Evolutionary conservation across 2,329 filamentous ascomycete species (phyloP).

Genomic region (Paecilomyces fulvus): DNA sequence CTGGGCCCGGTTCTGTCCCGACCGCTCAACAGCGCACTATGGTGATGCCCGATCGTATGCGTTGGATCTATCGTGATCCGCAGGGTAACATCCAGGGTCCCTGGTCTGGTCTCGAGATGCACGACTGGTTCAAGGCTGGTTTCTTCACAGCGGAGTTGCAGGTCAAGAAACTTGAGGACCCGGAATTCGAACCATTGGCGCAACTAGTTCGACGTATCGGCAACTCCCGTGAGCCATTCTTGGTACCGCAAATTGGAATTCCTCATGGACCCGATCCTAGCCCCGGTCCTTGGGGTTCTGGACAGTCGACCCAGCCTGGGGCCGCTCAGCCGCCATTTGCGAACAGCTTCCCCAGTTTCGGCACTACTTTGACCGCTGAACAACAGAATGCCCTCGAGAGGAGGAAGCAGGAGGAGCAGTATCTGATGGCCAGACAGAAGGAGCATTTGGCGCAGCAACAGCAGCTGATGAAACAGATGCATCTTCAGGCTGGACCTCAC

Average conservation of each 20-base stretch:
- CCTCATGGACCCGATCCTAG: conserved; percentile 68
- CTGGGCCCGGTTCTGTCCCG: conserved; percentile 60
- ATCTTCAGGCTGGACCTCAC: conserved; percentile 49
- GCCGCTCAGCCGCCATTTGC: conserved; percentile 81
- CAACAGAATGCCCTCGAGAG: conserved; percentile 96
- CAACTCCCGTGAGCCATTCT: conserved; percentile 93
- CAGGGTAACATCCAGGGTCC: conserved; percentile 88
- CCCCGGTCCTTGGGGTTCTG: conserved; percentile 42
- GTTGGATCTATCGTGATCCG: conserved; percentile 96
- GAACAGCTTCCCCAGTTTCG: conserved; percentile 90
- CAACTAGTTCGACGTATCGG: conserved; percentile 93
- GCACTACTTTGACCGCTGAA: conserved; percentile 89
- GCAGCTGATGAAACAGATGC: conserved; percentile 64
- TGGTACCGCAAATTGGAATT: conserved; percentile 94
- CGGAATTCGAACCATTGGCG: conserved; percentile 87
- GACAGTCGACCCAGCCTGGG: conserved; percentile 39
- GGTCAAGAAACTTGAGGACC: conserved; percentile 89
- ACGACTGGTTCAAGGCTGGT: conserved; percentile 98
- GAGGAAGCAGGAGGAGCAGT: conserved; percentile 96
- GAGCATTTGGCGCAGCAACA: conserved; percentile 87
- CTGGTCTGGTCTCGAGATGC: conserved; percentile 96
- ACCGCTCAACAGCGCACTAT: conserved; percentile 70
- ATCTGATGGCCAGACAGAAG: conserved; percentile 89
- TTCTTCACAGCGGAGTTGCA: conserved; percentile 94
- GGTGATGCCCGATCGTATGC: conserved; percentile 99